Percentiles rank a stretch among this genome's conserved stretches.
Conservation (phyloP, 2,329 filamentous ascomycete species). For the Colletotrichum tamarilloi region DNA sequence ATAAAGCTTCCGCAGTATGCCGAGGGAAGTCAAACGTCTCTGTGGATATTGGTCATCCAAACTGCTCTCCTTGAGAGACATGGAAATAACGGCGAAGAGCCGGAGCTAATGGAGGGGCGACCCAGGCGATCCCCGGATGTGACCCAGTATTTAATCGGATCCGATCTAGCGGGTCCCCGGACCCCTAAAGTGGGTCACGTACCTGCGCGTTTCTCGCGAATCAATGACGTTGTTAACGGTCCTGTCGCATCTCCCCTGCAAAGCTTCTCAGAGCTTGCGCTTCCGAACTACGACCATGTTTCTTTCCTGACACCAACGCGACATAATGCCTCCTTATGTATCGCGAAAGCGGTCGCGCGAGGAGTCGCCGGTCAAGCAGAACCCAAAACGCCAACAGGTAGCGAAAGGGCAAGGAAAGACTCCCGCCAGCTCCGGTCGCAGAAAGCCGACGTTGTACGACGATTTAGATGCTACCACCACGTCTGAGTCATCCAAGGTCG, state of each 20-base stretch:
- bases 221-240: constrained; percentile 41
- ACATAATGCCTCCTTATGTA: constrained; percentile 74
- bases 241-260: constrained; percentile 21
- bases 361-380: constrained; percentile 42
- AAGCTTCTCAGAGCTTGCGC: constrained; percentile 17
- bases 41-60: not conserved
- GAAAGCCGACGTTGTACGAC: constrained; percentile 70
- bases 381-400: constrained; percentile 37
- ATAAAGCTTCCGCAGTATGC: not conserved
- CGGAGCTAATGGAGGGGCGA: constrained; percentile 11
- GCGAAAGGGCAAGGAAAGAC: constrained; percentile 18
- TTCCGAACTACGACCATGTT: not conserved
- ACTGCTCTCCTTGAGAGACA: not conserved
- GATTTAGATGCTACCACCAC: constrained; percentile 65
- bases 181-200: constrained; percentile 40
- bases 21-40: not conserved
- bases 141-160: constrained; percentile 24
- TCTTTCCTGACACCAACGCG: not conserved
- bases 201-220: constrained; percentile 42
- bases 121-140: not conserved
- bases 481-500: constrained; percentile 54
- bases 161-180: constrained; percentile 21
- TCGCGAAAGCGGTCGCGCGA: constrained; percentile 72
- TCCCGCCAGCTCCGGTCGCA: constrained; percentile 41
- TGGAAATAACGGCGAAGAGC: constrained; percentile 12